These are phyloP conservation scores for Annulohypoxylon truncatum DNA, from an alignment of 2,329 filamentous ascomycete genomes.

Conservation along the genomic window DNA sequence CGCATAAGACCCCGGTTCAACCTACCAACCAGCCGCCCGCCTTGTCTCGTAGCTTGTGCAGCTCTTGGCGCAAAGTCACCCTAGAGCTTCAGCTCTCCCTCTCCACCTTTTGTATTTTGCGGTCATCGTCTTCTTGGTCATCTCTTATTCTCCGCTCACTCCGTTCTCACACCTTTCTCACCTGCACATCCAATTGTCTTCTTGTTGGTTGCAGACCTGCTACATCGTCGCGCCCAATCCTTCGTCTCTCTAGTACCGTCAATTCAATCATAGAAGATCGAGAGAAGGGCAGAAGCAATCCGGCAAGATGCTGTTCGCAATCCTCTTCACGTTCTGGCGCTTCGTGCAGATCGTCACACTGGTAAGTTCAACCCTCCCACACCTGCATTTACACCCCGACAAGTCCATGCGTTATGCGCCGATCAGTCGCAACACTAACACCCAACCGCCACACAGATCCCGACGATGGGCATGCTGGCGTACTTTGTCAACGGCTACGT, in stretches of 20 bases:
- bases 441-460: slow-evolving; percentile 63
- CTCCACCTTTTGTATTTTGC: slow-evolving; percentile 1
- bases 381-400: neutral
- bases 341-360: slow-evolving; percentile 71
- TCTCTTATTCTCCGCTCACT: slow-evolving; percentile 5
- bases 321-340: slow-evolving; percentile 72
- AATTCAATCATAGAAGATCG: neutral
- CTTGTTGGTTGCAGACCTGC: slow-evolving; percentile 10
- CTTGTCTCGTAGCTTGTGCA: slow-evolving; percentile 28
- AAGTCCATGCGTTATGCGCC: neutral
- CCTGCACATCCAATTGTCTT: neutral
- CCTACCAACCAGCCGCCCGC: slow-evolving; percentile 24
- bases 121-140: neutral
- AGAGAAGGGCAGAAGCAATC: neutral
- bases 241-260: neutral
- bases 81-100: slow-evolving; percentile 27
- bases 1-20: slow-evolving; percentile 18
- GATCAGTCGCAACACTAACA: neutral
- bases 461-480: slow-evolving; percentile 73
- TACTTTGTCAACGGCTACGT: slow-evolving; percentile 74
- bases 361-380: slow-evolving; percentile 55
- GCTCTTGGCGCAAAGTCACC: slow-evolving; percentile 33
- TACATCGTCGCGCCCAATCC: neutral
- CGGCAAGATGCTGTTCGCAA: slow-evolving; percentile 68
- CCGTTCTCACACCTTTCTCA: slow-evolving; percentile 7